Evolutionary conservation across 495 filamentous ascomycete genomes (phyloP).

Genomic region (Neurospora sp.): DNA sequence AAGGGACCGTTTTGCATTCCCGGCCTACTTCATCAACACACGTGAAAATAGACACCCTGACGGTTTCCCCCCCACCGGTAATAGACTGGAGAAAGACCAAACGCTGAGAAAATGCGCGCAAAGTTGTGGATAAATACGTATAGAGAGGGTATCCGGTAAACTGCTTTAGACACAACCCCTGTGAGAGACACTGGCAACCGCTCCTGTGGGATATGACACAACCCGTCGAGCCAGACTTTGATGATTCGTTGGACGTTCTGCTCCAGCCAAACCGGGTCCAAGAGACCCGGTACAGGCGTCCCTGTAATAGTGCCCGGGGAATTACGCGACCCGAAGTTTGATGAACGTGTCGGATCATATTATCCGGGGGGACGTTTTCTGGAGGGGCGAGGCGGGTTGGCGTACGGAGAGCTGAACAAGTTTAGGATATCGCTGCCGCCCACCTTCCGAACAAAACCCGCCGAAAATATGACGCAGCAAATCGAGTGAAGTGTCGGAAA

Average conservation of each 20-base stretch:
- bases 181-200: not conserved
- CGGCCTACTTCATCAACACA: conserved; percentile 14
- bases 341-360: not conserved
- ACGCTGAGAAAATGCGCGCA: conserved; percentile 10
- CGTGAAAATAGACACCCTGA: conserved; percentile 5
- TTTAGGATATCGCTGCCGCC: conserved; percentile 9
- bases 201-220: not conserved
- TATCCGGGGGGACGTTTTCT: not conserved
- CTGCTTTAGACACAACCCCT: not conserved
- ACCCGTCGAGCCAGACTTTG: not conserved
- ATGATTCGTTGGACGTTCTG: not conserved
- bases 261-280: not conserved
- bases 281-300: not conserved
- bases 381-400: not conserved
- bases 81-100: conserved; percentile 1
- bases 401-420: not conserved
- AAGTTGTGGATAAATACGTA: not conserved
- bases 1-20: conserved; percentile 13
- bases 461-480: conserved; percentile 8
- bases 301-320: not conserved
- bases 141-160: not conserved
- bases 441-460: conserved; percentile 10
- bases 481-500: conserved; percentile 25
- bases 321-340: not conserved
- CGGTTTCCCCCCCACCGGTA: conserved; percentile 3